Evolutionary conservation across 495 filamentous ascomycete species (phyloP), one percentile per base, ranked within the genome.

Genomic region (Trichoderma parareesei): DNA sequence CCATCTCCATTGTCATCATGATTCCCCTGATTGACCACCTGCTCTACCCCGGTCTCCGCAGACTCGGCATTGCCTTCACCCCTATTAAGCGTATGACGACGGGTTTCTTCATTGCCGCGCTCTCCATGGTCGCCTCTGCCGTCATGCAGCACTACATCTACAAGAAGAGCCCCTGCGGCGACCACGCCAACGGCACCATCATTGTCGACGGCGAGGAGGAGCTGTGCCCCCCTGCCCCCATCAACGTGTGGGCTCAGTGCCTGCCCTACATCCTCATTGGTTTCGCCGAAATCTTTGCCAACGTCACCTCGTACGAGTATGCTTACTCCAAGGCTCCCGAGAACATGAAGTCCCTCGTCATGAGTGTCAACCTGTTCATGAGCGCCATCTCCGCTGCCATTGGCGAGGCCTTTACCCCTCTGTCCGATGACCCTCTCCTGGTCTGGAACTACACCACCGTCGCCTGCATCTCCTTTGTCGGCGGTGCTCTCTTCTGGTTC

Each of bases 301-400:
- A 74, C 38, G 78, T 81, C 66, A 79, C 80, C 1, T 78, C 77
- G 11, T 75, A 81, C 62, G 84, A 87, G 65, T 91, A 90, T 65
- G 89, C 88, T 6, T 90, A 83, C 71, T 89, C 87, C 66, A 90
- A 91, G 74, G 88, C 89, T 0, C 89, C 89, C 3, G 79, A 76
- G 62, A 90, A 88, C 73, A 90, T 91, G 89, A 81, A 85, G 18
- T 87, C 85, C 4, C 77, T 90, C 13, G 84, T 90, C 60, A 84
- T 83, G 67, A 80, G 83, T 8, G 73, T 89, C 60, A 80, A 80
- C 38, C 79, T 89, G 53, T 88, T 90, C 75, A 85, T 82, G 74
- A 85, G 79, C 57, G 88, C 88, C 27, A 77, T 90, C 70, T 83
- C 84, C 0, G 75, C 85, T 33, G 87, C 88, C 27, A 76, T 91